Evolutionary conservation across 208 protist genomes (phyloP).

Genomic region (Trypanosoma platydactyli): DNA sequence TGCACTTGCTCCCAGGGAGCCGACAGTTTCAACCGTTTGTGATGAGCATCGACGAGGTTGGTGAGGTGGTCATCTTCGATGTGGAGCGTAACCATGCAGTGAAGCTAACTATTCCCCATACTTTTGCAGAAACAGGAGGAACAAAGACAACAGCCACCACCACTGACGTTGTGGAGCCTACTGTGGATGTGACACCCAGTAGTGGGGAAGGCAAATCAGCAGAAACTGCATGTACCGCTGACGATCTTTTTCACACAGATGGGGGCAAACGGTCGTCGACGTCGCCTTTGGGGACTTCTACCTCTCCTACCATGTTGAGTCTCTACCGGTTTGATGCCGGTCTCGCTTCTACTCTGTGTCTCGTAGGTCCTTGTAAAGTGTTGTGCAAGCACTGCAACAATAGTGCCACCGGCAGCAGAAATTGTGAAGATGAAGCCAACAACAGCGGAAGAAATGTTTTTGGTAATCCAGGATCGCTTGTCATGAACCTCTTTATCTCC

Average conservation of each 20-base stretch:
- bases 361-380: conserved; percentile 63
- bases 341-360: conserved; percentile 39
- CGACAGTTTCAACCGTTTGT: conserved; percentile 38
- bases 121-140: neutral
- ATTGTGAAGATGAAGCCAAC: neutral
- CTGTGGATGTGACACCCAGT: neutral
- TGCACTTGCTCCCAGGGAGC: conserved; percentile 28
- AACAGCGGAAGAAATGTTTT: neutral
- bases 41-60: conserved; percentile 72
- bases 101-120: conserved; percentile 2
- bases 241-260: neutral
- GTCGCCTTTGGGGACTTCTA: neutral
- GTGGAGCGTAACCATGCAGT: conserved; percentile 43
- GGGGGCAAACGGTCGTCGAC: neutral
- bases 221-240: no score
- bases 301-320: conserved; percentile 13
- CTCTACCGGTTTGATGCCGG: conserved; percentile 49
- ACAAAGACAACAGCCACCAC: neutral
- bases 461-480: neutral
- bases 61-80: conserved; percentile 59
- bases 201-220: neutral
- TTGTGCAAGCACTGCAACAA: conserved; percentile 60
- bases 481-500: conserved; percentile 45
- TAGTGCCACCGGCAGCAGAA: conserved; percentile 13
- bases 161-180: neutral